Evolutionary conservation across 179 eudicot species (phyloP), one percentile per base, ranked within the genome.

Genomic region (Vitellaria paradoxa): DNA sequence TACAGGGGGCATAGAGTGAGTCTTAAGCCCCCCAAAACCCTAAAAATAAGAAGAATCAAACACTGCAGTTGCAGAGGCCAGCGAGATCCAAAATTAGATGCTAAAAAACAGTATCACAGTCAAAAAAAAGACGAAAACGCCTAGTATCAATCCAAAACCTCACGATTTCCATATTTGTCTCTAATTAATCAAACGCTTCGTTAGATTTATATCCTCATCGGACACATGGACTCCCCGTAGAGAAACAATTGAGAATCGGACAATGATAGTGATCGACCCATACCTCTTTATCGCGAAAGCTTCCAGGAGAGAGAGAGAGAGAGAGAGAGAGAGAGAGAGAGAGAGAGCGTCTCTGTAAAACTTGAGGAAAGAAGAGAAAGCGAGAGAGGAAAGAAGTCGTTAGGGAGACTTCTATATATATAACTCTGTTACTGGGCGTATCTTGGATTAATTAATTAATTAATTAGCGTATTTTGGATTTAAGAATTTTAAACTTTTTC

Each of bases 21-120:
- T 77, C 77, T 53, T 30, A 30, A 75, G 42, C 77, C 37, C 77
- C 37, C 60, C 75, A 62, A 69, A 88, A 13, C 82, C 79, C 88
- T 73, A 81, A 77, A 75, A 85, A 75, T 79, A 73, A 76, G 65
- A 78, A 40, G 53, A 72, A 76, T 74, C 72, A 65, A 69, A 65
- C 86, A 77, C 79, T 53, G 30, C 37, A 30, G 37, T 30, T 30
- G 1, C 65, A 84, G 13, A 70, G 67, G 82, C 78, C 74, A 81
- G 63, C 82, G 68, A 86, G 93, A 92, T 89, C 92, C 91, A 85
- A 52, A 82, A 83, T 77, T 68, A 82, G 60, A 75, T 84, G 86
- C 82, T 62, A 55, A 68, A 74, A 79, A 78, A 75, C 18, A 77
- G 23, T 74, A 70, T 78, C 61, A 24, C 64, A 59, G 62, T 46